Base-by-base conservation (phyloP, 2,329 filamentous ascomycete species). In the Beauveria australis region DNA sequence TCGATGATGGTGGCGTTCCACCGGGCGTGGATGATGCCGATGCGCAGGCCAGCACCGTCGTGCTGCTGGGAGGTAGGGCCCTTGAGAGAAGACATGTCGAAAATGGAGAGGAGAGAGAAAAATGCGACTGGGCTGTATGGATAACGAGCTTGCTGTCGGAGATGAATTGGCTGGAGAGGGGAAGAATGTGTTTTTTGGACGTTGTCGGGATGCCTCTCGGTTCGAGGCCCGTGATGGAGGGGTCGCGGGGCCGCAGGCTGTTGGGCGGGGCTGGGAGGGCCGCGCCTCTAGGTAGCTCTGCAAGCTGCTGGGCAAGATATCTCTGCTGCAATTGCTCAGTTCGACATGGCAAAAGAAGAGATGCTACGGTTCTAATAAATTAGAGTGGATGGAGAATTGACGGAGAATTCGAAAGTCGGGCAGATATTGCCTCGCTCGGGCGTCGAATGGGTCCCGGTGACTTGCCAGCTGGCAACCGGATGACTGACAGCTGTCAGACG, bases 1-100 rank as follows among this genome's bases (percentile, higher is more conserved):
- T 89, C 86, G 75, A 97, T 96, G 72, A 99, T 91, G 66, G 82
- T 83, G 66, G 81, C 82, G 79, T 99, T 99, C 94, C 94, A 99
- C 69, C 94, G 87, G 62, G 93, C 93, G 78, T 97, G 94, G 62
- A 99, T 84, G 72, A 99, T 97, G 72, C 89, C 93, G 72, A 99
- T 88, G 71, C 94, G 91, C 65, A 99, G 84, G 70, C 79, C 80
- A 69, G 85, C 85, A 74, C 89, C 89, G 72, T 87, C 80, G 74
- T 85, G 80, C 67, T 81, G 77, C 71, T 85, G 76, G 59, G 78
- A 76, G 65, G 77, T 76, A n/a, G 82, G 82, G 62, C 81, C 81
- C 69, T 85, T 85, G 73, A 81, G 76, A 62, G 78, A 78, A 62
- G 78, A 78, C 74, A 80, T 78, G 63, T 68, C 70, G 75, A 53